Evolutionary conservation across 164 flowering plant species (phyloP), one percentile per base, ranked within the genome.

Genomic region (Aristolochia contorta): DNA sequence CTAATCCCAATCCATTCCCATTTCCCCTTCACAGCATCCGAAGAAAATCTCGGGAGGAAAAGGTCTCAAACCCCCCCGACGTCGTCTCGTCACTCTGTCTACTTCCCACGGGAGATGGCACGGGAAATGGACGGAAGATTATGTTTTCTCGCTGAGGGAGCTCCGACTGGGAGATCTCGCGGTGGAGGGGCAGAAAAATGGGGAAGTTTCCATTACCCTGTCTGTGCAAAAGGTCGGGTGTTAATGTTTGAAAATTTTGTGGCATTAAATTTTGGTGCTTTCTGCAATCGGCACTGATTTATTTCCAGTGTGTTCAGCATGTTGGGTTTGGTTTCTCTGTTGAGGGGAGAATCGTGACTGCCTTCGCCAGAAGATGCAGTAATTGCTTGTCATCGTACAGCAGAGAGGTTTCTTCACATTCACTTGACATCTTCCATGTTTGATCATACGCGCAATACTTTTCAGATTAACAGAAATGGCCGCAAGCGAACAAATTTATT

Each of bases 321-420:
- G 82, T 89, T 9, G 81, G 97, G 63, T 84, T 86, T 70, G 97
- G 97, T 16, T 72, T 86, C 56, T 88, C 96, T 2, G 82, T 88
- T 4, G 85, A 82, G 45, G 96, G 97, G 56, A 85, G 76, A 67
- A 79, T 91, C 62, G 62, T 56, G 45, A 79, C 96, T 21, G 78
- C 82, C 6, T 81, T 88, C 74, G 75, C 77, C 23, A 77, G 87
- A 62, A 85, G 74, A 72, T 91, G 98, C 64, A 69, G 81, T 63
- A 72, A 64, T 62, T 91, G 97, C 65, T 79, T 69, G 57, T 66
- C 84, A 2, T 72, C 81, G 16, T 91, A 80, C 76, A 73, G 79
- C 69, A 78, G 81, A 74, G 73, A 80, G 87, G 97, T 89, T 72
- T 16, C 16, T 12, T 27, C 3, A 5, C n/a, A 13, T 16, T 32